phyloP scores from a whole-genome alignment of 164 flowering plant species.

The Stephania yunnanensis region DNA sequence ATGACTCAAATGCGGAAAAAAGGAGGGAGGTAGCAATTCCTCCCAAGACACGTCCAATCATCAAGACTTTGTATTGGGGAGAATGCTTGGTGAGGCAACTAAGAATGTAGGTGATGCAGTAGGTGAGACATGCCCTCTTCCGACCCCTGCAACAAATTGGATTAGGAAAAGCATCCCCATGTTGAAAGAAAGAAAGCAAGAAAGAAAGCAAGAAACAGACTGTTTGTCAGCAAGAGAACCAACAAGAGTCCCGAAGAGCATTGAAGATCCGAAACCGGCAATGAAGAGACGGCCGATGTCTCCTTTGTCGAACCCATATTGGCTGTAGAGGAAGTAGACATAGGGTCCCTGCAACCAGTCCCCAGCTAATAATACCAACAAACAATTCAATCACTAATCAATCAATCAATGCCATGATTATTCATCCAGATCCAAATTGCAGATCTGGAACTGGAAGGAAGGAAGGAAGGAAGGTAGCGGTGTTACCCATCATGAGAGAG shows the following conservation, averaged over 20 bases:
- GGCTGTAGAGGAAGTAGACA: constrained; percentile 23
- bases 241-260: constrained; percentile 95
- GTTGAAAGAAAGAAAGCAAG: too few relatives aligned
- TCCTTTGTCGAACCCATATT: constrained; percentile 87
- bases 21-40: constrained; percentile 98
- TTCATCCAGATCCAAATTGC: background rate
- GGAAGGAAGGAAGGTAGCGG: too few relatives aligned
- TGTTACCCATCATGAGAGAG: constrained; percentile 97
- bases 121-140: constrained; percentile 91
- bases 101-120: constrained; percentile 91
- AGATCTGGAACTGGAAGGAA: background rate
- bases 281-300: constrained; percentile 95
- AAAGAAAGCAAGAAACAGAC: constrained; percentile 31
- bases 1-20: constrained; percentile 95
- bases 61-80: constrained; percentile 79
- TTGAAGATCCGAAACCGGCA: constrained; percentile 98
- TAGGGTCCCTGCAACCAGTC: constrained; percentile 77
- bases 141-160: constrained; percentile 62
- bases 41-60: constrained; percentile 94
- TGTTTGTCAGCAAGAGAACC: constrained; percentile 99
- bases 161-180: too few relatives aligned
- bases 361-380: constrained; percentile 55
- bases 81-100: constrained; percentile 98
- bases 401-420: too few relatives aligned
- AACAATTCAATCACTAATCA: background rate